A percentile compares a stretch with the other conserved stretches of the same genome.
phyloP scores from a whole-genome alignment of 2,329 filamentous ascomycete genomes.

The Trichoderma sp. region DNA sequence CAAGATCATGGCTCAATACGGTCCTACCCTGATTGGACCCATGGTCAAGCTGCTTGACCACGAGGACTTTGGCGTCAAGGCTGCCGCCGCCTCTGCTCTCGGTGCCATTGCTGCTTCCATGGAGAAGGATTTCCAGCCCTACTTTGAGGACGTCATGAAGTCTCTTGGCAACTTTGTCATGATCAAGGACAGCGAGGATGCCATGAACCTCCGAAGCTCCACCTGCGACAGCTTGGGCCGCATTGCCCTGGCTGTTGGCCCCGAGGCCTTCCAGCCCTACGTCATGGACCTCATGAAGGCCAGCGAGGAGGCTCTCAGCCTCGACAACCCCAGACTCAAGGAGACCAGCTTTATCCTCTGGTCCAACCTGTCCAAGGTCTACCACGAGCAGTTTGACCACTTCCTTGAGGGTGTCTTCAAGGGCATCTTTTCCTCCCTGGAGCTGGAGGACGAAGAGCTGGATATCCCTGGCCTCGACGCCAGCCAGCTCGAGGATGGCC shows the following conservation, averaged over 20 bases:
- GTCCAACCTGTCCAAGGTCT: constrained; percentile 92
- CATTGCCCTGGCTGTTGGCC: constrained; percentile 84
- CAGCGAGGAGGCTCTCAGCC: constrained; percentile 83
- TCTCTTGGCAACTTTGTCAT: constrained; percentile 79
- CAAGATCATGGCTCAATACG: constrained; percentile 74
- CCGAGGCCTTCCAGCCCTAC: constrained; percentile 84
- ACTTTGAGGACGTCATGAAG: constrained; percentile 86
- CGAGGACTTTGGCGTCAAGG: constrained; percentile 85
- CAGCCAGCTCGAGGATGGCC: constrained; percentile 66
- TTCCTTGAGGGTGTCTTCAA: constrained; percentile 77
- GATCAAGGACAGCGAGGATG: constrained; percentile 85
- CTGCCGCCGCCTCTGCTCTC: constrained; percentile 81
- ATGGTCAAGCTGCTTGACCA: constrained; percentile 82
- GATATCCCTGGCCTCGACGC: constrained; percentile 63
- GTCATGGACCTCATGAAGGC: constrained; percentile 87
- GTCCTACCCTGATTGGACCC: constrained; percentile 76
- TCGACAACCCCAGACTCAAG: constrained; percentile 85
- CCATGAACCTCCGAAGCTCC: constrained; percentile 83
- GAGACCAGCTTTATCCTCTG: constrained; percentile 98
- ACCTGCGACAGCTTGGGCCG: constrained; percentile 92
- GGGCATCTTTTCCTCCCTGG: constrained; percentile 77
- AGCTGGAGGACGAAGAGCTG: constrained; percentile 84
- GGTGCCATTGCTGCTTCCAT: constrained; percentile 87
- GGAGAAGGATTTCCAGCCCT: constrained; percentile 80
- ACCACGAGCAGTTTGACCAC: constrained; percentile 76